Evolutionary conservation across 2,329 filamentous ascomycete genomes (phyloP).

Genomic region (Xylaria sp.): DNA sequence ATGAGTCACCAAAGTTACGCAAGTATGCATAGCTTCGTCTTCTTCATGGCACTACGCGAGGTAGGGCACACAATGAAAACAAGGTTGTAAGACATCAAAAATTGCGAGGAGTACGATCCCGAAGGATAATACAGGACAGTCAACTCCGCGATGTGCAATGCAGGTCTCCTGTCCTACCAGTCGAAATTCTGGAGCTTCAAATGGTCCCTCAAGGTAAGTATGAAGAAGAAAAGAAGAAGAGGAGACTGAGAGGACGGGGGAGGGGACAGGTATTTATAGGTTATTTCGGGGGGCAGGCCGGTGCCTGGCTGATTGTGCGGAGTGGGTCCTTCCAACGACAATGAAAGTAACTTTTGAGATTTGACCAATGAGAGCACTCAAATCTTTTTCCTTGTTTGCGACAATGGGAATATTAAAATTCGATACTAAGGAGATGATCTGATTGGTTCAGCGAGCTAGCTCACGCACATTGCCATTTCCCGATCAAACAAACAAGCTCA

Average conservation of each 20-base stretch:
- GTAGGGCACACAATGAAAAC: constrained; percentile 58
- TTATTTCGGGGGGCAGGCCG: not conserved
- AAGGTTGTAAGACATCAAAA: constrained; percentile 55
- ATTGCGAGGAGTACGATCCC: constrained; percentile 63
- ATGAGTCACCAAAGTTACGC: not conserved
- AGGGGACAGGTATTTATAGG: constrained; percentile 41
- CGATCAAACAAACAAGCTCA: not conserved
- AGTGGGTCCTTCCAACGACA: constrained; percentile 19
- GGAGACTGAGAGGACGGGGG: constrained; percentile 33
- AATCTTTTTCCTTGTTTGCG: not conserved
- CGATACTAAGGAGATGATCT: not conserved
- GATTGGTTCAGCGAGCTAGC: constrained; percentile 22
- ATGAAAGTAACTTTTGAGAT: not conserved
- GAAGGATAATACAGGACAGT: constrained; percentile 63
- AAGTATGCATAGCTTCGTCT: constrained; percentile 42
- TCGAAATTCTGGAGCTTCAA: constrained; percentile 58
- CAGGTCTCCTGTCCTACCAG: constrained; percentile 59
- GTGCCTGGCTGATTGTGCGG: constrained; percentile 38
- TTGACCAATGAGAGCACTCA: constrained; percentile 34
- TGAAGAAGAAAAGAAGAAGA: constrained; percentile 56
- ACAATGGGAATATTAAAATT: constrained; percentile 16
- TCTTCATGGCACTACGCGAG: constrained; percentile 57
- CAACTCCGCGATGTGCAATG: constrained; percentile 65
- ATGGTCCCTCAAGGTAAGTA: constrained; percentile 63
- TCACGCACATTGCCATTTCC: not conserved